Percentiles rank a stretch among this genome's conserved stretches.
Evolutionary conservation across 768 basidiomycete genomes (phyloP).

Genomic region (Naematelia aurantialba): DNA sequence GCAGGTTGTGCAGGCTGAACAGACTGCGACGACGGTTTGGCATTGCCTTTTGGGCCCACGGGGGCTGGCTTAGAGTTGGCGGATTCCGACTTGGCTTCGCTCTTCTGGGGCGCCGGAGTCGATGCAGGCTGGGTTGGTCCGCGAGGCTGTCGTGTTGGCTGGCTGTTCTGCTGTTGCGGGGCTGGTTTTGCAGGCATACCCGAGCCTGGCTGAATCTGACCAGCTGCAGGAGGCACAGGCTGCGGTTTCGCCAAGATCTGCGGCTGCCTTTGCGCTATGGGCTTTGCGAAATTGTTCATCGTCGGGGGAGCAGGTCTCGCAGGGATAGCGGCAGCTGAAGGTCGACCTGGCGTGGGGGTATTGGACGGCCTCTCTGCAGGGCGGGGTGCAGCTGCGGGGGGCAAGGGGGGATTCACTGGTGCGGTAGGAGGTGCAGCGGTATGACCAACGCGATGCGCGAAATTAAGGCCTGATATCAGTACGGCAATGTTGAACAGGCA

Average conservation of each 20-base stretch:
- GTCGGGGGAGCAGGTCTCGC: not conserved
- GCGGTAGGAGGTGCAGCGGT: conserved; percentile 19
- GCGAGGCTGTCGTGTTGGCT: conserved; percentile 3
- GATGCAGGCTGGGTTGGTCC: conserved; percentile 4
- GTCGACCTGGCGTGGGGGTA: not conserved
- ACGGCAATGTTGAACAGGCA: conserved; percentile 2
- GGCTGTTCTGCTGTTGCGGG: not conserved
- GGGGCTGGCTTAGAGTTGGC: not conserved
- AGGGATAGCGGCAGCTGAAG: not conserved
- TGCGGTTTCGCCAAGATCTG: conserved; percentile 1
- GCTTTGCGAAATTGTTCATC: conserved; percentile 4
- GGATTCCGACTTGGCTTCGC: not conserved
- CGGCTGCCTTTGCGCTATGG: conserved; percentile 5
- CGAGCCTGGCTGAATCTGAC: conserved; percentile 1
- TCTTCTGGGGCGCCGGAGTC: conserved; percentile 2
- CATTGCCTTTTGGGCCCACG: not conserved
- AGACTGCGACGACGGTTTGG: not conserved
- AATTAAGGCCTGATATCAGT: conserved; percentile 74
- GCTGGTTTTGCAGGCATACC: conserved; percentile 4
- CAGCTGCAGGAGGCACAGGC: not conserved
- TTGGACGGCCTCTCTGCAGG: not conserved
- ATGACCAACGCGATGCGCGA: conserved; percentile 52
- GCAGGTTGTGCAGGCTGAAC: not conserved
- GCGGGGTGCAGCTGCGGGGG: conserved; percentile 5
- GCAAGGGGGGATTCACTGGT: conserved; percentile 9